These are phyloP conservation scores for Cytospora piceae DNA, from an alignment of 2,329 filamentous ascomycete species.

Conservation along the genomic window DNA sequence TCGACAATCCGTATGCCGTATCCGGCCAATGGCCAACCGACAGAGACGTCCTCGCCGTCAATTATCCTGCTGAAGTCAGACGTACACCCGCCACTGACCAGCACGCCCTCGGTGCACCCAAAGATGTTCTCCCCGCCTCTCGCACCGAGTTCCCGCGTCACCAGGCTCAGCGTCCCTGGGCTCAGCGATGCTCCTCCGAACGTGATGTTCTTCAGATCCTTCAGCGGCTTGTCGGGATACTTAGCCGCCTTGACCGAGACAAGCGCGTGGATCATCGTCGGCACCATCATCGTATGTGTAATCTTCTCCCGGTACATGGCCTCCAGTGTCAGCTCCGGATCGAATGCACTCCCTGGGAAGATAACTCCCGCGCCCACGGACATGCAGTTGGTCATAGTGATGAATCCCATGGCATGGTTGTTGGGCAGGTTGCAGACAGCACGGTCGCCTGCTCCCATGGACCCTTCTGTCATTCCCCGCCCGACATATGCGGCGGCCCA, in stretches of 20 bases:
- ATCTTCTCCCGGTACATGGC: conserved; percentile 14
- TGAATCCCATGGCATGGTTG: conserved; percentile 23
- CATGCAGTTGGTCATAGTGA: conserved; percentile 1
- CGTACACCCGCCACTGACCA: neutral
- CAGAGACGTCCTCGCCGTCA: conserved; percentile 10
- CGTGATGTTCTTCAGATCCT: conserved; percentile 11
- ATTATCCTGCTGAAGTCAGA: conserved; percentile 16
- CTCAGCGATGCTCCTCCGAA: conserved; percentile 7
- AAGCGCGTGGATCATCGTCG: conserved; percentile 19
- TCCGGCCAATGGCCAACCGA: conserved; percentile 13
- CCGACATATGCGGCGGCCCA: neutral
- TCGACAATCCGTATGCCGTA: conserved; percentile 16
- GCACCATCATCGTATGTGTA: conserved; percentile 8
- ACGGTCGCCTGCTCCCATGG: neutral
- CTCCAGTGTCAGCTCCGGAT: conserved; percentile 14
- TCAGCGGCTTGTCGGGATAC: conserved; percentile 10
- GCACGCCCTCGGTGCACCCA: conserved; percentile 18
- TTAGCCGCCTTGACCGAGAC: conserved; percentile 11
- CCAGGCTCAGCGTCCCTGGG: neutral
- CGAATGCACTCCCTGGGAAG: conserved; percentile 7
- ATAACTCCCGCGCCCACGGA: neutral
- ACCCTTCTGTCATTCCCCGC: neutral
- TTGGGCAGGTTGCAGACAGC: conserved; percentile 14
- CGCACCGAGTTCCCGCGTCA: conserved; percentile 9
- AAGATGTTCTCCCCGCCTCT: conserved; percentile 11